Conservation (phyloP, 1,139 yeast species). For the Hemisphaericaspora xylofermentans region DNA sequence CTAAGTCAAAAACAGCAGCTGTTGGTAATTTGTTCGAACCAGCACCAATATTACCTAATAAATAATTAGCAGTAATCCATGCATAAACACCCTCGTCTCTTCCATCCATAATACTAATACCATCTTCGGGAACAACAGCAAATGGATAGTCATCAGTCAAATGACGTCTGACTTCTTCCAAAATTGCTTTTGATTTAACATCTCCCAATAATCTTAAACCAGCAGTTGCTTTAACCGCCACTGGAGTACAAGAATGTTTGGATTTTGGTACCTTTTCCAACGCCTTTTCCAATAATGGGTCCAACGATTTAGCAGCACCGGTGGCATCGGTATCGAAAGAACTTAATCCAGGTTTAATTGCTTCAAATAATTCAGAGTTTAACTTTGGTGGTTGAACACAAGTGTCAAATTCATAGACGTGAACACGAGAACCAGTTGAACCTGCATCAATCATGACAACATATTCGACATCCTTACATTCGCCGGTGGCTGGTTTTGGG, state of each 20-base stretch:
- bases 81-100: slow-evolving; percentile 98
- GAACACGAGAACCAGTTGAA: slow-evolving; percentile 94
- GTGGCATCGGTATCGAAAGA: slow-evolving; percentile 75
- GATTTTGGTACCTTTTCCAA: slow-evolving; percentile 70
- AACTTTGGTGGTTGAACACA: slow-evolving; percentile 81
- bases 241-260: slow-evolving; percentile 78
- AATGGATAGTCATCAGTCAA: slow-evolving; percentile 82
- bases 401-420: slow-evolving; percentile 85
- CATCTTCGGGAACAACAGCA: slow-evolving; percentile 82
- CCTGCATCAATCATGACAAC: slow-evolving; percentile 98
- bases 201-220: slow-evolving; percentile 88
- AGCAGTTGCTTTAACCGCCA: slow-evolving; percentile 97
- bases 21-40: slow-evolving; percentile 64
- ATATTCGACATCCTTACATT: slow-evolving; percentile 35
- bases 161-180: slow-evolving; percentile 72
- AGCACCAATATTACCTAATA: slow-evolving; percentile 88
- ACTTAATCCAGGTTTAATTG: slow-evolving; percentile 91
- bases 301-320: slow-evolving; percentile 87
- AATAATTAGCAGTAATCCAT: slow-evolving; percentile 94
- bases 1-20: slow-evolving; percentile 95
- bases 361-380: slow-evolving; percentile 75
- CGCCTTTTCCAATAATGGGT: slow-evolving; percentile 75
- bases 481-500: slow-evolving; percentile 7
- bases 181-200: slow-evolving; percentile 65
- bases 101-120: slow-evolving; percentile 92